Conservation (phyloP, 1,284 basidiomycete species). For the Coniophora puteana region DNA sequence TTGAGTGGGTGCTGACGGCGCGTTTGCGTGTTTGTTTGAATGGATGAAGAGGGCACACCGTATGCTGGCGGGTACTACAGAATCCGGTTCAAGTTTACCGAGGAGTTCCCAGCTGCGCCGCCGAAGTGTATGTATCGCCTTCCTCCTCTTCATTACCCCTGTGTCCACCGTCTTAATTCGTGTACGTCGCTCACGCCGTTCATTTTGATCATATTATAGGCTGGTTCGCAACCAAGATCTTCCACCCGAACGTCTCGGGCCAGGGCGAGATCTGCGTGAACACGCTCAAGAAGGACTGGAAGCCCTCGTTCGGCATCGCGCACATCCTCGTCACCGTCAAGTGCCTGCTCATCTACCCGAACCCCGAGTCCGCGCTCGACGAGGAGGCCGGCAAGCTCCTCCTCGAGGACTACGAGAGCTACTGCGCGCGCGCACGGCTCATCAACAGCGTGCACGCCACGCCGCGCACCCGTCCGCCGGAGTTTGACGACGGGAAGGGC, state of each 20-base stretch:
- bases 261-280: conserved; percentile 95
- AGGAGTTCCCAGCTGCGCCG: conserved; percentile 87
- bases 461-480: conserved; percentile 61
- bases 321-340: conserved; percentile 92
- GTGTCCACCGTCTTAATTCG: conserved; percentile 2
- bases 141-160: conserved; percentile 4
- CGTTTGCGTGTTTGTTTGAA: conserved; percentile 9
- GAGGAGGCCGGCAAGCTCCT: conserved; percentile 92
- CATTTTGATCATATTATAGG: conserved; percentile 42
- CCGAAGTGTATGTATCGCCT: conserved; percentile 78
- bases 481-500: conserved; percentile 51
- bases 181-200: neutral
- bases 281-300: conserved; percentile 97
- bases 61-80: conserved; percentile 91
- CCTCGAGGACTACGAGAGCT: conserved; percentile 85
- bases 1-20: conserved; percentile 8
- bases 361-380: conserved; percentile 92
- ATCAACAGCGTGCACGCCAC: conserved; percentile 86
- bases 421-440: conserved; percentile 75
- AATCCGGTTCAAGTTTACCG: conserved; percentile 83
- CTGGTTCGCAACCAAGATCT: conserved; percentile 89
- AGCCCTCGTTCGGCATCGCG: conserved; percentile 84
- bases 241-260: conserved; percentile 93
- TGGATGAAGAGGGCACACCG: conserved; percentile 88
- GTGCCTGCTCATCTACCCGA: conserved; percentile 93